Conservation (phyloP, 1,139 yeast genomes). For the Pichia sp. region DNA sequence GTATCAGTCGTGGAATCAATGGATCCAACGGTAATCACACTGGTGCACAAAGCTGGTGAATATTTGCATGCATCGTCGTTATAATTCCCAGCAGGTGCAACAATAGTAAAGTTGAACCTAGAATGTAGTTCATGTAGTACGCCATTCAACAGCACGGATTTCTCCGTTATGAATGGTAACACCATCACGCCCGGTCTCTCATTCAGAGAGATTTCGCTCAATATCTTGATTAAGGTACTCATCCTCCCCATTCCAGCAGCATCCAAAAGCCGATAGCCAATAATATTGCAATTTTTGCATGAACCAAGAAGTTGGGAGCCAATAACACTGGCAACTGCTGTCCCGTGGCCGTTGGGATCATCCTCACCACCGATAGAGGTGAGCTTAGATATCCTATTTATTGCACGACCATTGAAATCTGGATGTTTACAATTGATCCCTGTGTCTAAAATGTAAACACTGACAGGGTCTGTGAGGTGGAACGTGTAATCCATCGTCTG, state of each 20-base stretch:
- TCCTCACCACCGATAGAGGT: slow-evolving; percentile 19
- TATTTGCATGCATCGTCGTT: slow-evolving; percentile 64
- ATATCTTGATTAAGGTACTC: slow-evolving; percentile 54
- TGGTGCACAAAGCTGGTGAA: slow-evolving; percentile 69
- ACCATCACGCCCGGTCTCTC: slow-evolving; percentile 51
- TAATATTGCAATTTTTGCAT: slow-evolving; percentile 53
- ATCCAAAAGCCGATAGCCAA: slow-evolving; percentile 65
- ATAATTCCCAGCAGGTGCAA: slow-evolving; percentile 84
- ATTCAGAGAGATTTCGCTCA: slow-evolving; percentile 50
- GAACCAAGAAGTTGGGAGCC: slow-evolving; percentile 53
- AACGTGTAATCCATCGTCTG: slow-evolving; percentile 28
- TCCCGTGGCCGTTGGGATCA: slow-evolving; percentile 53
- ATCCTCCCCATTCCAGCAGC: slow-evolving; percentile 56
- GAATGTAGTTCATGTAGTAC: slow-evolving; percentile 40
- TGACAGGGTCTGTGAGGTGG: slow-evolving; percentile 37
- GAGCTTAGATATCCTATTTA: slow-evolving; percentile 36
- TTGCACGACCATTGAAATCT: slow-evolving; percentile 41
- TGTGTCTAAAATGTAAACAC: slow-evolving; percentile 60
- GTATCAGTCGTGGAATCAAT: slow-evolving; percentile 62
- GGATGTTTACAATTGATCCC: slow-evolving; percentile 39
- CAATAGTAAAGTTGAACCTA: slow-evolving; percentile 62
- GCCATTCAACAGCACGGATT: slow-evolving; percentile 31
- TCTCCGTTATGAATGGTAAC: slow-evolving; percentile 64
- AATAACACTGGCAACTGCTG: slow-evolving; percentile 81
- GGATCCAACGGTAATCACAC: slow-evolving; percentile 78